These are phyloP conservation scores for Lentinula lateritia DNA, from an alignment of 768 basidiomycete genomes.

Conservation along the genomic window DNA sequence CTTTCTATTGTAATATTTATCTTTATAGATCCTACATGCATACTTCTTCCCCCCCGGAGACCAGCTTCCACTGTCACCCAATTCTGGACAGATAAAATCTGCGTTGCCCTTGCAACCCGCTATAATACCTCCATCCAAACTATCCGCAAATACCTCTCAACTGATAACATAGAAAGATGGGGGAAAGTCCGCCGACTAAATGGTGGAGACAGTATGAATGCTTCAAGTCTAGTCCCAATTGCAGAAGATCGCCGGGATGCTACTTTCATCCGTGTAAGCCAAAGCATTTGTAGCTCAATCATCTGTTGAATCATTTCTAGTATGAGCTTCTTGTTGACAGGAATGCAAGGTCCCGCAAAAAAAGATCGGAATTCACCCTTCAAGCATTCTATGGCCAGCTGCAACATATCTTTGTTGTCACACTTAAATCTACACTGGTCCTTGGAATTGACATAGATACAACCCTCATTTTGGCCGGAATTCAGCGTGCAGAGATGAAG, in stretches of 20 bases:
- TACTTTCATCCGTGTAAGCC: conserved; percentile 27
- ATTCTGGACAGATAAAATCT: background rate
- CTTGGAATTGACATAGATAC: background rate
- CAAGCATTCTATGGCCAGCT: conserved; percentile 28
- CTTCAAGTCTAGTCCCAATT: conserved; percentile 10
- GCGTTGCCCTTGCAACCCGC: background rate
- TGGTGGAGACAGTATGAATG: conserved; percentile 25
- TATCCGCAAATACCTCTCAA: conserved; percentile 3
- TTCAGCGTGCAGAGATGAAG: background rate
- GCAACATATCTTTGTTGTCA: conserved; percentile 17
- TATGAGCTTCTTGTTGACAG: conserved; percentile 27
- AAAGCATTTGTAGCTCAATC: background rate
- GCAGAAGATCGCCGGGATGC: conserved; percentile 23
- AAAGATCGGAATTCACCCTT: background rate
- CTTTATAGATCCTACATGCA: conserved; percentile 19
- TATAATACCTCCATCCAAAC: background rate
- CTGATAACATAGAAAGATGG: conserved; percentile 18
- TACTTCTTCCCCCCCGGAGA: conserved; percentile 19
- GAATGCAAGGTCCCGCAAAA: conserved; percentile 10
- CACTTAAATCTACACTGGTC: background rate
- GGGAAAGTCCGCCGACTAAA: conserved; percentile 18
- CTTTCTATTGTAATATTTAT: no score
- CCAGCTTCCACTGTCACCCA: background rate
- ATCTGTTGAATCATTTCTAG: conserved; percentile 10
- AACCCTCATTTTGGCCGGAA: background rate